phyloP scores from a whole-genome alignment of 805 yeast genomes.

The Torulaspora delbrueckii region DNA sequence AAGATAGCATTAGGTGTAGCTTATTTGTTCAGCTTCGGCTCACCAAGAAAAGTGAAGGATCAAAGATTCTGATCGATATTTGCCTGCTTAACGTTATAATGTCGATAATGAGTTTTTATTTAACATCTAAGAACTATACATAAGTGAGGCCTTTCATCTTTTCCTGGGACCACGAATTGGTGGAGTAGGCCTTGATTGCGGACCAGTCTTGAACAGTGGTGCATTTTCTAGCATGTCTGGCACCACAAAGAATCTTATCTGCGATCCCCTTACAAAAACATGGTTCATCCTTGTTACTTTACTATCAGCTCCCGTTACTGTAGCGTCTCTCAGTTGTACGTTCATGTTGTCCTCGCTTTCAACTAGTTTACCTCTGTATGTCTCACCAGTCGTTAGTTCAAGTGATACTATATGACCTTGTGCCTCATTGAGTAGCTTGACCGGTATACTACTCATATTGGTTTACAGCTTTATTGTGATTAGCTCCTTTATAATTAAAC shows the following conservation, averaged over 20 bases:
- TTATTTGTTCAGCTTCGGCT: background rate
- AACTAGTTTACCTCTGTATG: constrained; percentile 78
- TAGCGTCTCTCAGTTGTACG: constrained; percentile 75
- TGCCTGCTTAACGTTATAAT: background rate
- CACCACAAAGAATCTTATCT: constrained; percentile 72
- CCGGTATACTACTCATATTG: constrained; percentile 50
- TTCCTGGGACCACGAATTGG: constrained; percentile 59
- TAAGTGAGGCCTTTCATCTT: constrained; percentile 3
- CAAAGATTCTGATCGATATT: background rate
- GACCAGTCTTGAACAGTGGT: constrained; percentile 69
- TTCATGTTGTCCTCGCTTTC: constrained; percentile 96
- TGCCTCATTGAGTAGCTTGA: constrained; percentile 81
- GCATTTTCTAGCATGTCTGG: constrained; percentile 89
- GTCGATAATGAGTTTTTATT: background rate
- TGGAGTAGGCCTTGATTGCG: constrained; percentile 58
- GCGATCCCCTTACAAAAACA: constrained; percentile 89
- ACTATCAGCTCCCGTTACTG: constrained; percentile 74
- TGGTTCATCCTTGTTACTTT: constrained; percentile 69
- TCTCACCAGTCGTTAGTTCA: constrained; percentile 80
- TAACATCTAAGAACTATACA: background rate
- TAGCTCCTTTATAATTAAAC: background rate
- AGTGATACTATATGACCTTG: constrained; percentile 82
- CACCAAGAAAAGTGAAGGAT: background rate
- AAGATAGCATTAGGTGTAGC: background rate
- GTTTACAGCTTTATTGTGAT: background rate